Evolutionary conservation across 2,329 filamentous ascomycete species (phyloP).

Genomic region (Alternaria infectoria): DNA sequence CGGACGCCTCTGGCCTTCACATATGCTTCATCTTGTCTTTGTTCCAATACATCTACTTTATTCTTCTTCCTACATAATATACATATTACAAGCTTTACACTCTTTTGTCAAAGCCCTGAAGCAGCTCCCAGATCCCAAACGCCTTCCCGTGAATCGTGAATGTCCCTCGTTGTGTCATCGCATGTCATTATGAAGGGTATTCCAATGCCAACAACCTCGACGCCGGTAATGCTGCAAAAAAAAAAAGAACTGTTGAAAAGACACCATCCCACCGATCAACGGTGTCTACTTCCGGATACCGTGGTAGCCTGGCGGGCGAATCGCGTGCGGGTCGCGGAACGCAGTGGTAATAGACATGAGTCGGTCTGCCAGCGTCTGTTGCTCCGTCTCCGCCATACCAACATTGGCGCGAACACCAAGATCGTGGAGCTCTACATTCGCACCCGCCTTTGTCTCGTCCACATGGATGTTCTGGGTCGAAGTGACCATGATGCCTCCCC

Average conservation of each 20-base stretch:
- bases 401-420: slow-evolving; percentile 43
- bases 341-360: slow-evolving; percentile 41
- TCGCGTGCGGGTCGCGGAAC: slow-evolving; percentile 34
- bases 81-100: not conserved
- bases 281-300: slow-evolving; percentile 11
- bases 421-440: slow-evolving; percentile 37
- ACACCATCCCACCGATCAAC: not conserved
- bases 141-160: not conserved
- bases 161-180: not conserved
- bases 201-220: not conserved
- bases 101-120: no score
- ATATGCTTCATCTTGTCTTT: not conserved
- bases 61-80: not conserved
- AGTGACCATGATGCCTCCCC: slow-evolving; percentile 50
- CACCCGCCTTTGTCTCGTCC: slow-evolving; percentile 29
- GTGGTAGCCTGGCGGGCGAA: slow-evolving; percentile 13
- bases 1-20: not conserved
- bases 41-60: no score
- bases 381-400: slow-evolving; percentile 46
- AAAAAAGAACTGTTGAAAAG: not conserved
- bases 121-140: not conserved
- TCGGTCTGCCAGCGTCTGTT: slow-evolving; percentile 50
- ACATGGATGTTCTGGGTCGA: slow-evolving; percentile 45
- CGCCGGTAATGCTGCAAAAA: not conserved
- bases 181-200: not conserved